These are phyloP conservation scores for Millerago galiae DNA, from an alignment of 805 yeast genomes.

Conservation along the genomic window DNA sequence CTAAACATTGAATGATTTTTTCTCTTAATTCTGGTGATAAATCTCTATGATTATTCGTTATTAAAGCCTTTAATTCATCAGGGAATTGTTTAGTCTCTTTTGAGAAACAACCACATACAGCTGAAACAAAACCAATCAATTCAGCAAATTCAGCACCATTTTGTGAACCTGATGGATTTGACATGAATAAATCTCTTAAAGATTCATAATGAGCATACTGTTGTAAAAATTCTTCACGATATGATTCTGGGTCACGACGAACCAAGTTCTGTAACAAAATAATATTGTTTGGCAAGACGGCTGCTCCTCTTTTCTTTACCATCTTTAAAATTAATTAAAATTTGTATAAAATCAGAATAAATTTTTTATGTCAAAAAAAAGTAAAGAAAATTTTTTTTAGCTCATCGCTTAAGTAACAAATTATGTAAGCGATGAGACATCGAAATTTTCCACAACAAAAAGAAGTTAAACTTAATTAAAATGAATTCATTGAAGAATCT, in stretches of 20 bases:
- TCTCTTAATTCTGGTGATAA: constrained; percentile 83
- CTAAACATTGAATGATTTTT: constrained; percentile 82
- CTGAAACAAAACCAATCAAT: constrained; percentile 83
- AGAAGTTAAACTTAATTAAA: too few species aligned
- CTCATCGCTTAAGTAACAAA: constrained; percentile 18
- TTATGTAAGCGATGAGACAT: too few species aligned
- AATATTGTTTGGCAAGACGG: constrained; percentile 86
- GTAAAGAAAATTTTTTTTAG: constrained; percentile 4
- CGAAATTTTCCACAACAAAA: too few species aligned
- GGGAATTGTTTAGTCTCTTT: constrained; percentile 84
- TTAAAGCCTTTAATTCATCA: constrained; percentile 61
- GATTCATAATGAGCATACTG: constrained; percentile 93
- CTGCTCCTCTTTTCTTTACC: constrained; percentile 89
- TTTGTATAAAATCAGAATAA: not conserved
- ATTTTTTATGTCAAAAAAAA: constrained; percentile 2
- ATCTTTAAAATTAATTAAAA: constrained; percentile 31
- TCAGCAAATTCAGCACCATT: constrained; percentile 57
- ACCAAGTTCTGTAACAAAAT: constrained; percentile 88
- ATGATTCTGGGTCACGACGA: constrained; percentile 89
- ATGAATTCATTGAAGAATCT: too few species aligned
- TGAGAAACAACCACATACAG: constrained; percentile 87
- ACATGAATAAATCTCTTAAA: constrained; percentile 75
- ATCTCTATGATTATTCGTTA: constrained; percentile 71
- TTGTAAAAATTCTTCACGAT: constrained; percentile 87
- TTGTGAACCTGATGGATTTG: constrained; percentile 49